Conservation (phyloP, 495 filamentous ascomycete genomes). For the Elaphomyces granulatus region DNA sequence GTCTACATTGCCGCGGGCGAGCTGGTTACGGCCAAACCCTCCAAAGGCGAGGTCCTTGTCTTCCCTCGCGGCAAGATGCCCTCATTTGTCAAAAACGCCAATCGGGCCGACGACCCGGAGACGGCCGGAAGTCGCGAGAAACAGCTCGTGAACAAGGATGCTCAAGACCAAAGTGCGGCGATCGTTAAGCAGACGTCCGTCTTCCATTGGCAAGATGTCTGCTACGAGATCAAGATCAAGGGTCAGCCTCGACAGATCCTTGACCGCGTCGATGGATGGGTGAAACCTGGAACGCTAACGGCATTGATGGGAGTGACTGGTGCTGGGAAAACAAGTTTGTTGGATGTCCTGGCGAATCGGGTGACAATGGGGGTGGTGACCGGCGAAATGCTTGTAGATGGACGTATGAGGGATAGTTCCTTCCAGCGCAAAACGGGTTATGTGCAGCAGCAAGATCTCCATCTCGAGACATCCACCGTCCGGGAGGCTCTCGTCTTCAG, state of each 20-base stretch:
- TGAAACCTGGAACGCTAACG: conserved; percentile 52
- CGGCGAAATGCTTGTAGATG: conserved; percentile 42
- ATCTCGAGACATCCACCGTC: conserved; percentile 73
- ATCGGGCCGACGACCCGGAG: conserved; percentile 21
- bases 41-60: conserved; percentile 38
- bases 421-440: conserved; percentile 94
- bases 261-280: conserved; percentile 49
- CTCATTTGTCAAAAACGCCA: conserved; percentile 7
- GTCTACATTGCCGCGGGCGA: conserved; percentile 33
- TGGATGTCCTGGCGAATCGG: conserved; percentile 46
- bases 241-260: conserved; percentile 44
- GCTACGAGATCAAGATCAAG: conserved; percentile 54
- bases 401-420: conserved; percentile 46
- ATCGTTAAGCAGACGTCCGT: conserved; percentile 51
- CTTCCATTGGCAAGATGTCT: conserved; percentile 70
- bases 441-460: conserved; percentile 91
- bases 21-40: conserved; percentile 33
- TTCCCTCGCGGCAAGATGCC: conserved; percentile 34
- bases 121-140: conserved; percentile 18
- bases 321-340: conserved; percentile 54
- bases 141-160: conserved; percentile 16
- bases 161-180: conserved; percentile 16
- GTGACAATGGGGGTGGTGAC: conserved; percentile 37
- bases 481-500: conserved; percentile 73
- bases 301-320: conserved; percentile 50